A percentile compares a stretch with the other conserved stretches of the same genome.
phyloP scores from a whole-genome alignment of 345 rosid species.

The Eucalyptus curtisii region DNA sequence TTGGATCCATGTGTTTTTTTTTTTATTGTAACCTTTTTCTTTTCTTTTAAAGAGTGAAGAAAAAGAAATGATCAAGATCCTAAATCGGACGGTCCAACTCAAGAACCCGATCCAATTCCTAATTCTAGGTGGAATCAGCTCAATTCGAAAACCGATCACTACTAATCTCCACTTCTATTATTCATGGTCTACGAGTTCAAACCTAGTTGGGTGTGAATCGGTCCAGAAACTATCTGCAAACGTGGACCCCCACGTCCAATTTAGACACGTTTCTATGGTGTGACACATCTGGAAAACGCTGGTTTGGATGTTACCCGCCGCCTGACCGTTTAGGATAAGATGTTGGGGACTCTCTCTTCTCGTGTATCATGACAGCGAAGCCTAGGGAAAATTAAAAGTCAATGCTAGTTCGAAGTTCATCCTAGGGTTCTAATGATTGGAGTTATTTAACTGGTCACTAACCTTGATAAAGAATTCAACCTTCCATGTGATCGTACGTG shows the following conservation, averaged over 20 bases:
- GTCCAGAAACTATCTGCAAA: not conserved
- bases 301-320: not conserved
- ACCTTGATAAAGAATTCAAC: not conserved
- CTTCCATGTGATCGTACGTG: not conserved
- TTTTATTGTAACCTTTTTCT: no score
- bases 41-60: not conserved
- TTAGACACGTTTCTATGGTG: not conserved
- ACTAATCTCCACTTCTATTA: not conserved
- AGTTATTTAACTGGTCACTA: not conserved
- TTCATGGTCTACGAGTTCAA: not conserved
- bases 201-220: not conserved
- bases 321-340: not conserved
- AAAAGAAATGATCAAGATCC: not conserved
- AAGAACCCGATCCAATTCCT: fast-evolving
- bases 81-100: fast-evolving
- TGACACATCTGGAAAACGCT: not conserved
- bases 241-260: not conserved
- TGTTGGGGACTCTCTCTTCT: not conserved
- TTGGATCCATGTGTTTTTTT: no score
- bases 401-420: not conserved
- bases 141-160: fast-evolving
- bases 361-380: not conserved
- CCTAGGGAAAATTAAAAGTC: not conserved
- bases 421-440: not conserved
- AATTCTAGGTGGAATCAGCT: not conserved